Conservation (phyloP, 306 rosid genomes). For the Quercus gilva region DNA sequence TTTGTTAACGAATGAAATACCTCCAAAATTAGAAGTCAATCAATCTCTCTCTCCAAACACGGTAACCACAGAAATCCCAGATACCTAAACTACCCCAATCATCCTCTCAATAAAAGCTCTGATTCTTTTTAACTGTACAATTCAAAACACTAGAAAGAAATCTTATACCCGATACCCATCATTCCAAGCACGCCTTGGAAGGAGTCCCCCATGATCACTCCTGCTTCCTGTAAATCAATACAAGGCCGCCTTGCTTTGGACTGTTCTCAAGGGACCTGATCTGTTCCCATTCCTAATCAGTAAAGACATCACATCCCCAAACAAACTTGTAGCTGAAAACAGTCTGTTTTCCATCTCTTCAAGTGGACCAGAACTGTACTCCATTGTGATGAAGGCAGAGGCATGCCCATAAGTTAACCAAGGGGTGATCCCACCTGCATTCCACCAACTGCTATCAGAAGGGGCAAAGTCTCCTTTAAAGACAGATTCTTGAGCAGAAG, state of each 20-base stretch:
- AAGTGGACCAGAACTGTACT: conserved; percentile 80
- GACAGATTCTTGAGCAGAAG: conserved; percentile 65
- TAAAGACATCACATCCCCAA: conserved; percentile 49
- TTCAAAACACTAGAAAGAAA: conserved; percentile 28
- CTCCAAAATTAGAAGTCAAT: conserved; percentile 53
- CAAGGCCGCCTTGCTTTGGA: conserved; percentile 59
- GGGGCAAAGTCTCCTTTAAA: conserved; percentile 59
- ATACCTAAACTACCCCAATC: conserved; percentile 45
- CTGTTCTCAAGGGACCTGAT: conserved; percentile 77
- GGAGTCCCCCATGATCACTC: conserved; percentile 77
- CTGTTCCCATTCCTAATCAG: conserved; percentile 68
- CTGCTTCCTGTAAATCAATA: conserved; percentile 57
- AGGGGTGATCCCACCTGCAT: conserved; percentile 59
- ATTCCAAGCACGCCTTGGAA: conserved; percentile 49
- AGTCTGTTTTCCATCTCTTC: conserved; percentile 65
- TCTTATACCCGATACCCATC: conserved; percentile 48
- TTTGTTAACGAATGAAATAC: conserved; percentile 50
- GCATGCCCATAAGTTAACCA: conserved; percentile 51
- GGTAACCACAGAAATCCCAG: conserved; percentile 29
- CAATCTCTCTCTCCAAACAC: conserved; percentile 26
- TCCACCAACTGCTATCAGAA: conserved; percentile 82
- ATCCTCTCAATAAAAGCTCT: conserved; percentile 26
- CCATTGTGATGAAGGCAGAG: conserved; percentile 53
- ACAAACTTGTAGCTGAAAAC: conserved; percentile 64
- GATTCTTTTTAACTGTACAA: conserved; percentile 60